These are phyloP conservation scores for Cornus florida DNA, from an alignment of 148 eudicot species.

Conservation along the genomic window DNA sequence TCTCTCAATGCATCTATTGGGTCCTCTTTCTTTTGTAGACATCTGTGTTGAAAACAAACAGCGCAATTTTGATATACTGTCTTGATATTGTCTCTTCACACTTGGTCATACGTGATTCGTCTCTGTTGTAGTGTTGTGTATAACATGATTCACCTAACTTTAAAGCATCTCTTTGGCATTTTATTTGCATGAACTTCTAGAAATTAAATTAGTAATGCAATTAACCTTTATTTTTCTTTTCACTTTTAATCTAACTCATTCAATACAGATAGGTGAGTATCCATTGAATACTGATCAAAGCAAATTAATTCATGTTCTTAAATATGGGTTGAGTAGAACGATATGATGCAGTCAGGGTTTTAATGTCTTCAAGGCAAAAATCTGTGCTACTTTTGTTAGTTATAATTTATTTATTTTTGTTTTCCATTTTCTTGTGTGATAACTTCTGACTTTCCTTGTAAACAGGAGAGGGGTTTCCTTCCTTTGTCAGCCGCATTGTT, in stretches of 20 bases:
- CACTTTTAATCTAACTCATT: background rate
- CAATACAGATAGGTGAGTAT: background rate
- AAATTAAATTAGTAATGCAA: too few relatives aligned
- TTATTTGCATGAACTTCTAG: background rate
- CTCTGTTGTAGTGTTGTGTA: background rate
- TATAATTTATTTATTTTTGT: background rate
- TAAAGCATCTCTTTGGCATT: background rate
- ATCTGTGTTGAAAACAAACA: too few relatives aligned
- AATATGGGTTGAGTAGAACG: background rate
- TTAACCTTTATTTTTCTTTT: background rate
- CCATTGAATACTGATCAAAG: background rate
- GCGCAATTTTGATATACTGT: background rate
- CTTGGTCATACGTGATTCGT: background rate
- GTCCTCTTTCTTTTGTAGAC: background rate
- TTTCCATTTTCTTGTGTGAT: background rate
- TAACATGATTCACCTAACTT: background rate
- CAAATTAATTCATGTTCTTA: background rate
- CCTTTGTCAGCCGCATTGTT: slow-evolving; percentile 88
- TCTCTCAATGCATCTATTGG: background rate
- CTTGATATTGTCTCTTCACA: background rate
- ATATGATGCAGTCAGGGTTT: background rate
- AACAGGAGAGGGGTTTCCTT: slow-evolving; percentile 94
- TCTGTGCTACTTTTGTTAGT: background rate
- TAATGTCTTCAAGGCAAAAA: slow-evolving; percentile 3
- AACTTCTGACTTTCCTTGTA: slow-evolving; percentile 6